Evolutionary conservation across 2,329 filamentous ascomycete species (phyloP).

Genomic region (Ceratocystis papillata): DNA sequence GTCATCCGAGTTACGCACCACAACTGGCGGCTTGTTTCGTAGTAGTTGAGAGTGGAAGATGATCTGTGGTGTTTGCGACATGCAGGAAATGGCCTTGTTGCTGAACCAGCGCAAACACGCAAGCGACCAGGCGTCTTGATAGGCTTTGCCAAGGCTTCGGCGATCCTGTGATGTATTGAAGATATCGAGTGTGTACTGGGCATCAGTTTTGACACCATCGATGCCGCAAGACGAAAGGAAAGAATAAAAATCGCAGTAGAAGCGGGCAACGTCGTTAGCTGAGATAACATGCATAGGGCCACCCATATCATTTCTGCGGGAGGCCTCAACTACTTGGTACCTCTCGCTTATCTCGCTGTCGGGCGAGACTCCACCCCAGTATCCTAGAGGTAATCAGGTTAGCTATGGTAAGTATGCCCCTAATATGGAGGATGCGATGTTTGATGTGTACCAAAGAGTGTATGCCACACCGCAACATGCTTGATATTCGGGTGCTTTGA

Average conservation of each 20-base stretch:
- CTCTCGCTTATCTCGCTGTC: constrained; percentile 60
- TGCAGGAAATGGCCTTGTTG: constrained; percentile 75
- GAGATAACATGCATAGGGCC: constrained; percentile 63
- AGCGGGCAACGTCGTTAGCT: constrained; percentile 58
- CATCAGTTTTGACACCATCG: constrained; percentile 86
- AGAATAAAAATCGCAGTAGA: constrained; percentile 85
- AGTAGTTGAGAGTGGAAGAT: constrained; percentile 77
- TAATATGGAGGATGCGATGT: not conserved
- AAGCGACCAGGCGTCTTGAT: constrained; percentile 78
- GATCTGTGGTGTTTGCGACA: constrained; percentile 80
- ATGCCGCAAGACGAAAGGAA: constrained; percentile 67
- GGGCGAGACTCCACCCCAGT: constrained; percentile 82
- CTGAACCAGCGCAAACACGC: constrained; percentile 68
- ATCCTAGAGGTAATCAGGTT: constrained; percentile 39
- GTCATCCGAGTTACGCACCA: constrained; percentile 79
- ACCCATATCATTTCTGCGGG: constrained; percentile 41
- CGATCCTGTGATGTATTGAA: constrained; percentile 58
- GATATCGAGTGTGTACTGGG: constrained; percentile 78
- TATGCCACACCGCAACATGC: constrained; percentile 90
- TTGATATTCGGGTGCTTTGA: constrained; percentile 59
- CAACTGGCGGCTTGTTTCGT: constrained; percentile 58
- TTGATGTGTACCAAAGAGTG: constrained; percentile 43
- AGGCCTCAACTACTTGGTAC: constrained; percentile 60
- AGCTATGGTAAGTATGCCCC: constrained; percentile 25
- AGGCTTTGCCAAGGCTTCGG: constrained; percentile 59